Conservation (phyloP, 768 basidiomycete genomes). For the Amanita subjunquillea region DNA sequence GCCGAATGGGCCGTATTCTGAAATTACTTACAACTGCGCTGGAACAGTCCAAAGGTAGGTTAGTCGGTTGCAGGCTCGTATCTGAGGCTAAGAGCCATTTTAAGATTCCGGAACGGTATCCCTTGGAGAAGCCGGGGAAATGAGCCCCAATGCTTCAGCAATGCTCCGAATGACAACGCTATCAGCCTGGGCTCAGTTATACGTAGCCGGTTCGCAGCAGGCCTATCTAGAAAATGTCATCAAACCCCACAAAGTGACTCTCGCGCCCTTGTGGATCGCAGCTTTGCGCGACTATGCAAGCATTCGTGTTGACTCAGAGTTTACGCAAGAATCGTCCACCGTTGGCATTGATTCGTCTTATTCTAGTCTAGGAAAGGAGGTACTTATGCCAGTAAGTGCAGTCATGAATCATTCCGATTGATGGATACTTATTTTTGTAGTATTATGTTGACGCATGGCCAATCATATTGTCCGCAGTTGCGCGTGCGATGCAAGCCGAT, state of each 20-base stretch:
- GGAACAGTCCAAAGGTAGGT: conserved; percentile 78
- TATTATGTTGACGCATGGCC: conserved; percentile 83
- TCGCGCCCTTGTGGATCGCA: conserved; percentile 83
- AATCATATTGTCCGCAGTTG: conserved; percentile 76
- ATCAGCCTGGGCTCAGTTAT: conserved; percentile 92
- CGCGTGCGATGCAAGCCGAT: conserved; percentile 60
- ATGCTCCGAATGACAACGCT: conserved; percentile 90
- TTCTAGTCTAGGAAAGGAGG: conserved; percentile 81
- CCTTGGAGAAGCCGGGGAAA: conserved; percentile 76
- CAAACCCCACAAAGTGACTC: conserved; percentile 61
- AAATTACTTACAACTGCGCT: conserved; percentile 81
- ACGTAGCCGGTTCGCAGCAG: conserved; percentile 67
- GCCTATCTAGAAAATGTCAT: conserved; percentile 73
- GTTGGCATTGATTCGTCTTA: conserved; percentile 75
- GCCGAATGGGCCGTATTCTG: conserved; percentile 88
- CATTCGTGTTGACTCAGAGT: conserved; percentile 82
- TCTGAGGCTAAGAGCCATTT: neutral
- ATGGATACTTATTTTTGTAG: conserved; percentile 26
- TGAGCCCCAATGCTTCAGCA: conserved; percentile 89
- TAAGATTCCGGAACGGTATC: conserved; percentile 76
- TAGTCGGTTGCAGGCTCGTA: neutral
- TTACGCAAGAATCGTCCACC: conserved; percentile 63
- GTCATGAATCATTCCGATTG: neutral
- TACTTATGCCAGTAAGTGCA: conserved; percentile 72
- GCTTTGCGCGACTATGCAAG: conserved; percentile 88